Evolutionary conservation across 164 flowering plant genomes (phyloP).

Genomic region (Vitis amurensis): DNA sequence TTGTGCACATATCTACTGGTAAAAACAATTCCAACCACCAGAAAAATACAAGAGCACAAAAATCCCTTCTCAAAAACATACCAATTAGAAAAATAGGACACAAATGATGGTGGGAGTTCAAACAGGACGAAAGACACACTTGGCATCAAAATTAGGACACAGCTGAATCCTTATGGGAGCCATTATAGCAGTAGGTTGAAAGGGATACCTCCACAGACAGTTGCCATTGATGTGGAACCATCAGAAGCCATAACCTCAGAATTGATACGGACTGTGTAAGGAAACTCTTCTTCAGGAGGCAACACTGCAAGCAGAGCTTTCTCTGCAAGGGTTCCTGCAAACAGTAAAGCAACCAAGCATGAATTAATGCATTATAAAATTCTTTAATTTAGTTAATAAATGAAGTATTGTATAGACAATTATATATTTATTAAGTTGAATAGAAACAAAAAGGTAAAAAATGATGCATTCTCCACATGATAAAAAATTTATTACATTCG

Average conservation of each 20-base stretch:
- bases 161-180: background rate
- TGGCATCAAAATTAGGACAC: background rate
- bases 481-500: no score
- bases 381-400: no score
- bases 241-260: slow-evolving; percentile 99
- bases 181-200: background rate
- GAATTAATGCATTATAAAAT: no score
- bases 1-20: no score
- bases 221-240: slow-evolving; percentile 99
- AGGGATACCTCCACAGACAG: slow-evolving; percentile 91
- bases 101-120: background rate
- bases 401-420: background rate
- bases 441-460: no score
- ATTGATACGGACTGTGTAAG: slow-evolving; percentile 85
- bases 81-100: no score
- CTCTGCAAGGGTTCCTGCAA: slow-evolving; percentile 95
- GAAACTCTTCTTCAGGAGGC: slow-evolving; percentile 83
- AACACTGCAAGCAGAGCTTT: slow-evolving; percentile 92
- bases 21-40: no score
- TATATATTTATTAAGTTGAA: no score
- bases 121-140: background rate
- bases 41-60: no score
- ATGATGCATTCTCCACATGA: no score
- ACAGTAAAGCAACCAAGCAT: slow-evolving; percentile 2
- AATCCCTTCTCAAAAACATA: no score